Conservation (phyloP, 2,329 filamentous ascomycete genomes). For the Alternaria atra region DNA sequence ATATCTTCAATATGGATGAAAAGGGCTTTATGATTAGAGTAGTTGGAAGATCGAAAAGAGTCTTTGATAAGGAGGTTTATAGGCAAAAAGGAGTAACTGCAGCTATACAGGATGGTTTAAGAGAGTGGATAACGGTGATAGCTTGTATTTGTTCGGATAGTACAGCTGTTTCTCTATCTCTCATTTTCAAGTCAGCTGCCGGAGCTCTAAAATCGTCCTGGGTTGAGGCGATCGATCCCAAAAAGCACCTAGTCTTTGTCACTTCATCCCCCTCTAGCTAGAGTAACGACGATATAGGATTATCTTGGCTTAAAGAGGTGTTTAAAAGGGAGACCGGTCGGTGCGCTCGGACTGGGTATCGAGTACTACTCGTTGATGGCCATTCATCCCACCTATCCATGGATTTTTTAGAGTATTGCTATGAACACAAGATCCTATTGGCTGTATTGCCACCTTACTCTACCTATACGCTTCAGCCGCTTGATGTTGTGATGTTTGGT, state of each 20-base stretch:
- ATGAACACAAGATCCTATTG: too few species aligned
- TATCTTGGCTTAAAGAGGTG: too few species aligned
- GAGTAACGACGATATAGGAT: too few species aligned
- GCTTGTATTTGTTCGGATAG: slow-evolving; percentile 22
- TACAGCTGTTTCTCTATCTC: neutral
- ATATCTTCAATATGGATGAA: slow-evolving; percentile 24
- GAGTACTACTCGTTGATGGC: too few species aligned
- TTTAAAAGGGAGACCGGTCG: too few species aligned
- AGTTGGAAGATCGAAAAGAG: slow-evolving; percentile 8
- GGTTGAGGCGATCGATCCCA: neutral
- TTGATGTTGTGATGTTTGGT: neutral
- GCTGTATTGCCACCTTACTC: neutral
- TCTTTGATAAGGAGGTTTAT: slow-evolving; percentile 14
- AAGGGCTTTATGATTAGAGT: slow-evolving; percentile 17
- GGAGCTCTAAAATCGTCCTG: too few species aligned
- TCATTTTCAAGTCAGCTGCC: slow-evolving; percentile 11
- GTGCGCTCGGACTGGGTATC: too few species aligned
- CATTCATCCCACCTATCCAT: neutral
- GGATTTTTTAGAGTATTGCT: too few species aligned
- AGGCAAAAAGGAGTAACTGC: neutral
- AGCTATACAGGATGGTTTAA: slow-evolving; percentile 14
- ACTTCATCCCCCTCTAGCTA: neutral
- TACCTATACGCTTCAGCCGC: neutral
- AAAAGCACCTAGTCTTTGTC: neutral
- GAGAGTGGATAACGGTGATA: slow-evolving; percentile 17